Evolutionary conservation across 1,139 yeast genomes (phyloP), one percentile per base, ranked within the genome.

Genomic region (Yamadazyma songkhlaensis): DNA sequence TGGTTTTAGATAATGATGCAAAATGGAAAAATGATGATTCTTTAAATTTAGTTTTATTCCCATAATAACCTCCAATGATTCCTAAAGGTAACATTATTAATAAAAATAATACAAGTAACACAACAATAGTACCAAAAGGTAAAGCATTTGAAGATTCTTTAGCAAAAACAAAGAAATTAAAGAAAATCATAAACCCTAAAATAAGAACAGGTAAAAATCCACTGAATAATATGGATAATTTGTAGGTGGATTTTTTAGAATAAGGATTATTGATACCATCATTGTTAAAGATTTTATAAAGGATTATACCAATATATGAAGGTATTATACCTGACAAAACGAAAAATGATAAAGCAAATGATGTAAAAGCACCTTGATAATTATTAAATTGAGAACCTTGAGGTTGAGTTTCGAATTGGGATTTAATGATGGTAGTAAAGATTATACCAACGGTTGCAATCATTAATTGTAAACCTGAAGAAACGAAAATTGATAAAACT

Each of bases 91-190:
- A 67, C 46, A 86, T 86, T 10, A 84, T 60, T 22, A 82, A 56
- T 36, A 83, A 69, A 60, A 87, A 83, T 35, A 80, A 59, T 11
- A 73, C 50, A 14, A 83, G 59, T 31, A 84, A 59, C 2, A 76
- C 71, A n/a, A 83, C 62, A 31, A 84, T 71, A 0, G 90, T 81
- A 8, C 85, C 81, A 48, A 86, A 81, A 8, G 96, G 95, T 34
- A 87, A 62, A 0, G 92, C 92, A 36, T 77, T 72, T 0, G 94
- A 81, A 1, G 95, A 81, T 43, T 82, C 83, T 51, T 81, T 74
- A 2, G 84, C 83, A 87, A 92, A 84, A 3, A 85, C 80, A 40
- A 87, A 75, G 44, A 77, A 64, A 56, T 87, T 87, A 42, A 85
- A 63, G 20, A 76, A 55, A 17, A 84, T 57, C 2, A 84, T 67